Conservation (phyloP, 192 early-diverging fungal species). For the Phlyctochytrium arcticum region DNA sequence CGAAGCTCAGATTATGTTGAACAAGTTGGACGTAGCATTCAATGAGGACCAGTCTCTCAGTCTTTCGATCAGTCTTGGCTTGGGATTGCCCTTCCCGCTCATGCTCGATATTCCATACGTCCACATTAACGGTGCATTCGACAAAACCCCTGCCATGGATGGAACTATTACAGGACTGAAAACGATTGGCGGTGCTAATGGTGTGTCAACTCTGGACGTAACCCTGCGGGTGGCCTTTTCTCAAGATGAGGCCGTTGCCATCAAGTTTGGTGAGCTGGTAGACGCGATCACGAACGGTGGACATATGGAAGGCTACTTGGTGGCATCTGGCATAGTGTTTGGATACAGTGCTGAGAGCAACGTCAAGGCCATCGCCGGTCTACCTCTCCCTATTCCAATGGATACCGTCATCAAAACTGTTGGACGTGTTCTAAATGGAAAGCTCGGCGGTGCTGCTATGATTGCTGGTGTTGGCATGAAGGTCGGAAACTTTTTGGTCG, state of each 20-base stretch:
- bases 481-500: constrained; percentile 5
- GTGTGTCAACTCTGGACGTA: constrained; percentile 5
- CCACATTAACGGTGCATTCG: constrained; percentile 10
- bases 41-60: constrained; percentile 4
- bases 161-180: constrained; percentile 3
- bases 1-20: constrained; percentile 7
- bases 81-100: constrained; percentile 21
- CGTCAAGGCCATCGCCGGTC: constrained; percentile 22
- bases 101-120: constrained; percentile 26
- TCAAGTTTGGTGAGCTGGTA: constrained; percentile 11
- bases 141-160: constrained; percentile 6
- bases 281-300: constrained; percentile 5
- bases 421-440: not conserved
- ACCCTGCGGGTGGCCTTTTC: constrained; percentile 14
- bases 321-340: not conserved
- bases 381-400: constrained; percentile 8
- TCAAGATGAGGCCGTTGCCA: constrained; percentile 7
- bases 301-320: constrained; percentile 1
- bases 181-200: constrained; percentile 8
- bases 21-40: constrained; percentile 13
- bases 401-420: constrained; percentile 10
- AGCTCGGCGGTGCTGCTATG: constrained; percentile 3
- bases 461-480: constrained; percentile 16
- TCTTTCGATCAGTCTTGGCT: not conserved
- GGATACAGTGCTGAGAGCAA: constrained; percentile 9